Evolutionary conservation across 148 eudicot species (phyloP).

Genomic region (Fagopyrum esculentum): DNA sequence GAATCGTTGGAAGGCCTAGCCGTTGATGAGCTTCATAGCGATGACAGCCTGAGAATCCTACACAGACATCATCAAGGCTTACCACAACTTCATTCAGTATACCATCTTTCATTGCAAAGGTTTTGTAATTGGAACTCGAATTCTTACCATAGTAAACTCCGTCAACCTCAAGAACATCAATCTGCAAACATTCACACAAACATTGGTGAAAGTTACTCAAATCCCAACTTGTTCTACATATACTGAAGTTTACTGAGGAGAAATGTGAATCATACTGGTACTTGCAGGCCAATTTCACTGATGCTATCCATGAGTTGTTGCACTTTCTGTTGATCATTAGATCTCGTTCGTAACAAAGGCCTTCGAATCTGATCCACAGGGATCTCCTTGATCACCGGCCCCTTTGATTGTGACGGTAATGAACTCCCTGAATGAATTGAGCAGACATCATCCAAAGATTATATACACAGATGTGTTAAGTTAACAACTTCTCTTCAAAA

Average conservation of each 20-base stretch:
- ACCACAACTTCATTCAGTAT: background rate
- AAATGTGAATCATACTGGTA: conserved; percentile 49
- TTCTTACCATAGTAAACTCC: conserved; percentile 78
- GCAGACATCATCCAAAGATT: background rate
- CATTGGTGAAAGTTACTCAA: background rate
- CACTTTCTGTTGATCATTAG: conserved; percentile 82
- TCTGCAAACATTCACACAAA: conserved; percentile 36
- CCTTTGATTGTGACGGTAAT: conserved; percentile 38
- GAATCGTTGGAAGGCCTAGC: conserved; percentile 91
- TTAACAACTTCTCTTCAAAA: background rate
- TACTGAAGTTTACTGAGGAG: background rate
- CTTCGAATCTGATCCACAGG: conserved; percentile 83
- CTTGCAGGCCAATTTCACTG: conserved; percentile 84
- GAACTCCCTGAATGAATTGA: conserved; percentile 44
- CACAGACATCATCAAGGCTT: background rate
- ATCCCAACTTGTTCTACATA: background rate
- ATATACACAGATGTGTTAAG: background rate
- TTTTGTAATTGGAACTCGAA: background rate
- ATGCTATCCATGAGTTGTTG: conserved; percentile 93
- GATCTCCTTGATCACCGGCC: conserved; percentile 74
- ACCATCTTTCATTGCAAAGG: background rate
- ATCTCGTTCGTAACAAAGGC: conserved; percentile 84
- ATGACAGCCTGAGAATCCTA: conserved; percentile 99
- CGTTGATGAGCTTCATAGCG: conserved; percentile 95
- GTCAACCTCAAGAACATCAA: conserved; percentile 97